Evolutionary conservation across 2,329 filamentous ascomycete species (phyloP), one percentile per base, ranked within the genome.

Genomic region (Nemania sp.): DNA sequence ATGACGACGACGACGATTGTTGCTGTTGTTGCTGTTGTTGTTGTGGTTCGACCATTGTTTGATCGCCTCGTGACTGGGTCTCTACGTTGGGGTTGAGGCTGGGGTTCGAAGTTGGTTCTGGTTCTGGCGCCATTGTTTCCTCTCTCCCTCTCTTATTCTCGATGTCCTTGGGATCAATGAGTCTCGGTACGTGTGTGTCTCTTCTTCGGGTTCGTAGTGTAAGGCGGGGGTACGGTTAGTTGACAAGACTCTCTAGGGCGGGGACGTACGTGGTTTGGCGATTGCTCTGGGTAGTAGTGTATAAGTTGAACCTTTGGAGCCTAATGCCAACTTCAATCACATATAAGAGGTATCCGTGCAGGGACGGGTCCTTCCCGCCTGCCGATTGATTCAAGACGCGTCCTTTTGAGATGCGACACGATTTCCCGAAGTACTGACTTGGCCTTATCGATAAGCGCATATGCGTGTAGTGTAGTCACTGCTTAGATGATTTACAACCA

Each of bases 381-480:
- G 2, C 21, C 55, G 29, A 54, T 57, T 17, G 29, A 20, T 48
- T 49, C 0, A 11, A 58, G 59, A 64, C 69, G 69, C 68, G 65
- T 65, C 65, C 65, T 29, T 29, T 59, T 43, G 18, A 54, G 35
- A 58, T 59, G 58, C 58, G 48, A 66, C 59, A 62, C 68, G 65
- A 67, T 66, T 63, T 57, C 67, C 57, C 50, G 18, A 55, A 48
- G 60, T 59, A 29, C 25, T 29, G 6, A 9, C 54, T 62, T 70
- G 6, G 9, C 54, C 63, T 70, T 71, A 71, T 71, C 68, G 69
- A 71, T 70, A 71, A 64, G 65, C 50, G 49, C 54, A 29, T 29
- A 29, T 29, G 25, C 25, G n/a, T 29, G 25, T 29, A 29, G 3
- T 29, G 7, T 29, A 7, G 7, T n/a, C n/a, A n/a, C n/a, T n/a